phyloP scores from a whole-genome alignment of 2,329 filamentous ascomycete species.

The Beauveria medogensis region DNA sequence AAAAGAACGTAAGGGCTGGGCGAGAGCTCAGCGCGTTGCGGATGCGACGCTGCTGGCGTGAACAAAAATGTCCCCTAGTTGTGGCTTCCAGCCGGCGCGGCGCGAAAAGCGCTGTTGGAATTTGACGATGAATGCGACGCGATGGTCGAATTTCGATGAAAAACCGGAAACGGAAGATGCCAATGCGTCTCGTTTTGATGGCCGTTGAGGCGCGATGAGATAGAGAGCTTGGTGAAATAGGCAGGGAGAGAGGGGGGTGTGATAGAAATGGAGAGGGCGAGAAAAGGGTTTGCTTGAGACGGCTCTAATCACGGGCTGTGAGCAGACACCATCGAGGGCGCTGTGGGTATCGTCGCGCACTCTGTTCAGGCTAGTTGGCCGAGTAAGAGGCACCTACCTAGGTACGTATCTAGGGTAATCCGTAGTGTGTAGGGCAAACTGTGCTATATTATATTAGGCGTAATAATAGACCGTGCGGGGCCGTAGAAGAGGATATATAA shows the following conservation, averaged over 20 bases:
- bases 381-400: no score
- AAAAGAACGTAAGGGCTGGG: not conserved
- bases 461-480: no score
- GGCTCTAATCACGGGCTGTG: not conserved
- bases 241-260: not conserved
- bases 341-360: constrained; percentile 8
- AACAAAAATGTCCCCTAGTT: not conserved
- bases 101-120: not conserved
- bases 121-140: constrained; percentile 3
- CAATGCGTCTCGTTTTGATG: not conserved
- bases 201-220: not conserved
- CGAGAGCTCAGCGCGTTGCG: not conserved
- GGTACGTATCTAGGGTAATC: no score
- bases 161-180: not conserved
- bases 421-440: no score
- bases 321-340: constrained; percentile 7
- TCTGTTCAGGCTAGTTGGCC: no score
- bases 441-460: no score
- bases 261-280: constrained; percentile 2
- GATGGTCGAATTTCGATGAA: not conserved
- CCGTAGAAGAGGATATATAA: no score
- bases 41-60: not conserved
- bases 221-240: not conserved
- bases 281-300: constrained; percentile 10
- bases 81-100: not conserved